A percentile compares a stretch with the other conserved stretches of the same genome.
Conservation (phyloP, 2,329 filamentous ascomycete species). For the Byssoonygena ceratinophila region DNA sequence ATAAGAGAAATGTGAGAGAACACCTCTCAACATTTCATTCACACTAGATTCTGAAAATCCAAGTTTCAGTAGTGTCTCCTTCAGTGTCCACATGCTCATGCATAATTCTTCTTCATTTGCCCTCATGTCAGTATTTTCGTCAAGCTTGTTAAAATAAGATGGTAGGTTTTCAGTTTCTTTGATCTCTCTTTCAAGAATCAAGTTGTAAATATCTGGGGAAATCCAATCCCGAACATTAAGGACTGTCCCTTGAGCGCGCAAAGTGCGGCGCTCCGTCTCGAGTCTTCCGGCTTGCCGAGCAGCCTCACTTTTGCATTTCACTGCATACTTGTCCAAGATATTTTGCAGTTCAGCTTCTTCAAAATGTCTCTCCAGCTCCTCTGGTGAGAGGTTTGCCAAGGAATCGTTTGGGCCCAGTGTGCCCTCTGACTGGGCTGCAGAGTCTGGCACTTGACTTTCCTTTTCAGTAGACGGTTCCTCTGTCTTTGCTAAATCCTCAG, state of each 20-base stretch:
- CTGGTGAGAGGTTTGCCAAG: conserved; percentile 49
- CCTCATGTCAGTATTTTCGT: background rate
- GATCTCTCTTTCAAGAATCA: conserved; percentile 56
- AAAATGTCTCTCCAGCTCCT: conserved; percentile 80
- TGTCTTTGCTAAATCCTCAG: conserved; percentile 17
- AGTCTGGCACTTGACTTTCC: background rate
- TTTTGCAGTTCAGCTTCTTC: conserved; percentile 84
- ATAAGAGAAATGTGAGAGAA: conserved; percentile 57
- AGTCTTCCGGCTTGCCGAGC: conserved; percentile 64
- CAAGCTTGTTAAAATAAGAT: conserved; percentile 4
- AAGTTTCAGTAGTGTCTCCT: conserved; percentile 57
- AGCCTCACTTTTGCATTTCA: conserved; percentile 69
- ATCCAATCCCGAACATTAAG: conserved; percentile 68
- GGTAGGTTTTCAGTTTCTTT: conserved; percentile 31
- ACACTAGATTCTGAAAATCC: conserved; percentile 58
- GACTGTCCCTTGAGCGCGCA: conserved; percentile 66
- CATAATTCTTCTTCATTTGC: conserved; percentile 65
- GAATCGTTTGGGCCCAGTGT: background rate
- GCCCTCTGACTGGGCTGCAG: conserved; percentile 17
- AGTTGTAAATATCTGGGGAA: conserved; percentile 63
- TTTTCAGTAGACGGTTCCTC: background rate
- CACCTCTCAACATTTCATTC: conserved; percentile 52
- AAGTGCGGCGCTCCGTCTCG: conserved; percentile 72
- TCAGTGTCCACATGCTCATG: conserved; percentile 72
- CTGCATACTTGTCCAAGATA: conserved; percentile 71